A percentile compares a stretch with the other conserved stretches of the same genome.
phyloP scores from a whole-genome alignment of 2,329 filamentous ascomycete genomes.

The Arachnopeziza araneosa region DNA sequence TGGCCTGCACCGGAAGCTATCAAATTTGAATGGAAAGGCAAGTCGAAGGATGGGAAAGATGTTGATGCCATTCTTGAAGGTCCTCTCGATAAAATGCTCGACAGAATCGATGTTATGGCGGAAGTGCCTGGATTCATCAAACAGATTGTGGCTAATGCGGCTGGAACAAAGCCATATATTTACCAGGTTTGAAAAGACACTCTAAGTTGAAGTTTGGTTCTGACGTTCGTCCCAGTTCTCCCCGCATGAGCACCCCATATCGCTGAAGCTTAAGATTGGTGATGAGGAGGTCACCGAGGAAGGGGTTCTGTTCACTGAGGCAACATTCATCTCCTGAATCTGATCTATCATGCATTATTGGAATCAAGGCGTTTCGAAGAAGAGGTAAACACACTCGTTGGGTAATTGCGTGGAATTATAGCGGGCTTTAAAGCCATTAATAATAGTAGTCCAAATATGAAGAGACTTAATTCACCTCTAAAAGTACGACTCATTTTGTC shows the following conservation, averaged over 20 bases:
- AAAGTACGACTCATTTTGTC: not conserved
- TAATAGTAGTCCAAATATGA: constrained; percentile 7
- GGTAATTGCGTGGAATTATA: constrained; percentile 10
- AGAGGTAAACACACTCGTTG: constrained; percentile 25
- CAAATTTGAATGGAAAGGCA: constrained; percentile 74
- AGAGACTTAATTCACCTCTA: constrained; percentile 7
- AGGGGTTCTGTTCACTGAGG: constrained; percentile 77
- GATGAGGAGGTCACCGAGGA: constrained; percentile 74
- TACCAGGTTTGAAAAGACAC: constrained; percentile 63
- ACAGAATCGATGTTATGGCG: constrained; percentile 92
- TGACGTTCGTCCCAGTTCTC: constrained; percentile 53
- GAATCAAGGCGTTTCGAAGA: constrained; percentile 23
- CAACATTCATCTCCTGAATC: constrained; percentile 77
- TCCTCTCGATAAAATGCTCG: constrained; percentile 61
- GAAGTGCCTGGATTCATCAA: constrained; percentile 96
- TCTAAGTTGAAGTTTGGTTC: not conserved
- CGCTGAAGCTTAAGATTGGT: constrained; percentile 78
- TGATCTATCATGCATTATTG: constrained; percentile 2
- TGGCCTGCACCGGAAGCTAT: constrained; percentile 82
- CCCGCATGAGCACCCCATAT: constrained; percentile 55
- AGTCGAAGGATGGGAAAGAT: constrained; percentile 67
- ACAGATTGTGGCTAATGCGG: constrained; percentile 80
- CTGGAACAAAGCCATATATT: constrained; percentile 93
- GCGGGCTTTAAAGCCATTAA: constrained; percentile 6
- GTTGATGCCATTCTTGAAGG: constrained; percentile 67